A percentile compares a stretch with the other conserved stretches of the same genome.
Evolutionary conservation across 768 basidiomycete species (phyloP).

Genomic region (Porpolomopsis calyptriformis): DNA sequence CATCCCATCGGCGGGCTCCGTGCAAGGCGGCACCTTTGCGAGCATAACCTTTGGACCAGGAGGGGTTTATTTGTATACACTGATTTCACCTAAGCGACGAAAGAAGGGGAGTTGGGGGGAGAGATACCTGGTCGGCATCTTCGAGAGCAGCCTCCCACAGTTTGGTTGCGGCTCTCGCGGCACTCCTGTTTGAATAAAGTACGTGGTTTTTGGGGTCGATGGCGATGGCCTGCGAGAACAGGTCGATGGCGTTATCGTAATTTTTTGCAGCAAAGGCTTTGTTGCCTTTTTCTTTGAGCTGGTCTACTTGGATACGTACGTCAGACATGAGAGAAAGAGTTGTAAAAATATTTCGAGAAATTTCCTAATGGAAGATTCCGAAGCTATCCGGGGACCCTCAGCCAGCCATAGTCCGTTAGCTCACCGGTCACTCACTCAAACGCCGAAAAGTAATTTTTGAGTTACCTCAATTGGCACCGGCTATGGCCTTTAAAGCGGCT

Average conservation of each 20-base stretch:
- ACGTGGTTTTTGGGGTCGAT: constrained; percentile 81
- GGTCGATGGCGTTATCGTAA: constrained; percentile 78
- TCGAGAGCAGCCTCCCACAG: constrained; percentile 65
- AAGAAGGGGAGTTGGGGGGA: background rate
- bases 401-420: no score
- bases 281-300: constrained; percentile 88
- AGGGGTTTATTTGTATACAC: constrained; percentile 71
- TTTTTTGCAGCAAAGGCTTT: constrained; percentile 92
- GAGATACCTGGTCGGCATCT: constrained; percentile 78
- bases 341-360: no score
- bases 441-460: no score
- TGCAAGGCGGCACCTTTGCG: constrained; percentile 91
- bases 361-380: no score
- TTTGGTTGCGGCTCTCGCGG: constrained; percentile 79
- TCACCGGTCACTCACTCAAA: background rate
- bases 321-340: no score
- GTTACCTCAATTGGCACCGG: no score
- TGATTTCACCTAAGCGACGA: constrained; percentile 18
- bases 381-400: no score
- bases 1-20: constrained; percentile 65
- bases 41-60: constrained; percentile 85
- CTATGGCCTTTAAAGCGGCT: background rate
- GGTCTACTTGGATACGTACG: constrained; percentile 27
- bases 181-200: constrained; percentile 87
- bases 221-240: constrained; percentile 74